Evolutionary conservation across 805 yeast species (phyloP).

Genomic region (Barnettozyma sp.): DNA sequence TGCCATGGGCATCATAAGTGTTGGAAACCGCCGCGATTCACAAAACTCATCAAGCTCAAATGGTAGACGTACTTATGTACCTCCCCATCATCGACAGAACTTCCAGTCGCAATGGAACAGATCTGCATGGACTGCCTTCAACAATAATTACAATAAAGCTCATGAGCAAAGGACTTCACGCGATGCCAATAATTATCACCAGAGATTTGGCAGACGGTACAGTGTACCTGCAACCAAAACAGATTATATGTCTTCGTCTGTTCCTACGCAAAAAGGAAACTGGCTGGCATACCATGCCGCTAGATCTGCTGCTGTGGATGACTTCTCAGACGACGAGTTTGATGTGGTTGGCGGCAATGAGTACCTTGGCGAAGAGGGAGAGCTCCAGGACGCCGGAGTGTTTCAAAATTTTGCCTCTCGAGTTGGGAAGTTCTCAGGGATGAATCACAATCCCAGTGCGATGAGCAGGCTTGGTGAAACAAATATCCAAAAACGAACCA

Average conservation of each 20-base stretch:
- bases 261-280: slow-evolving; percentile 29
- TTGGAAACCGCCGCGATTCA: slow-evolving; percentile 6
- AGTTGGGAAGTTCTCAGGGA: slow-evolving; percentile 16
- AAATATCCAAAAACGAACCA: slow-evolving; percentile 1
- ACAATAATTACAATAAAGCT: slow-evolving; percentile 4
- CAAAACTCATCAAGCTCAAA: slow-evolving; percentile 9
- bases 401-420: slow-evolving; percentile 19
- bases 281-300: slow-evolving; percentile 23
- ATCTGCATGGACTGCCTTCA: slow-evolving; percentile 8
- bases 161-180: slow-evolving; percentile 3
- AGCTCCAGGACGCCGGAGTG: slow-evolving; percentile 18
- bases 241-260: slow-evolving; percentile 29
- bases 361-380: slow-evolving; percentile 18
- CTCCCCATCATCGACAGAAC: slow-evolving; percentile 47
- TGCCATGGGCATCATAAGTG: too few relatives aligned
- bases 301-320: slow-evolving; percentile 7
- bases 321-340: slow-evolving; percentile 16
- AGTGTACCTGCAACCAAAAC: slow-evolving; percentile 11
- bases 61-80: slow-evolving; percentile 32
- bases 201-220: slow-evolving; percentile 16
- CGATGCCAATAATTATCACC: neutral
- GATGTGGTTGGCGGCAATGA: slow-evolving; percentile 12
- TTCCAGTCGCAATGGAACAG: slow-evolving; percentile 17
- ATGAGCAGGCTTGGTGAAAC: neutral
- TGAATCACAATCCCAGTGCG: slow-evolving; percentile 4